Base-by-base conservation (phyloP, 73 alveolate genomes). In the Durusdinium trenchii region DNA sequence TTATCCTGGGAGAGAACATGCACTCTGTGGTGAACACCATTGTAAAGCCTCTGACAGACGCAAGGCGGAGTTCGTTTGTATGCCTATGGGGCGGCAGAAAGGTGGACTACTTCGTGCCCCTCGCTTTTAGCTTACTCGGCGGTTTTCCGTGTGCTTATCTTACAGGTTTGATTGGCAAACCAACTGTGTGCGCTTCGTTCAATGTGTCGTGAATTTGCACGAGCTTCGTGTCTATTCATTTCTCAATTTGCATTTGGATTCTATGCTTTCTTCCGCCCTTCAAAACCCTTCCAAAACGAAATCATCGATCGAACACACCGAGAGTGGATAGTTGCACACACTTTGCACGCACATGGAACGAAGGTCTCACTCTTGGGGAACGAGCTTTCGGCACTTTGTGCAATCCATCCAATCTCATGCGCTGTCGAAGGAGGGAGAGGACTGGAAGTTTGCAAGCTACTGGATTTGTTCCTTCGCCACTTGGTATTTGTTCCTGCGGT, bases 381-480 rank as follows among this genome's bases (percentile, higher is more conserved):
- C 85, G 46, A 62, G 95, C 69, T 87, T 87, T 32, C 48, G 69
- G 3, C 95, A 87, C 40, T 87, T 87, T 20, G 95, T 61, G 30
- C 83, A 51, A 5, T 61, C 85, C 71, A 87, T 87, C 47, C 85
- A 64, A 47, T 87, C 69, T 2, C 95, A 87, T 36, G 95, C 95
- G 3, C 26, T 43, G 51, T 87, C 95, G 50, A 61, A 48, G 54
- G 95, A 87, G 62, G 95, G 95, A 14, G 30, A 47, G 26, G 36
- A 26, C 23, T 52, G 95, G 95, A 30, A 30, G 43, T 62, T 42
- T 26, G 64, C 84, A 36, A 57, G 81, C 75, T 87, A 87, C 48
- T 87, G 95, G 95, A 62, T 87, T 45, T 87, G 95, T 26, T 87
- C 95, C 18, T 87, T 87, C 38, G 95, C 57, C 6, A 43, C 89